Conservation (phyloP, 2,329 filamentous ascomycete species). For the Hypomyces rosellus region DNA sequence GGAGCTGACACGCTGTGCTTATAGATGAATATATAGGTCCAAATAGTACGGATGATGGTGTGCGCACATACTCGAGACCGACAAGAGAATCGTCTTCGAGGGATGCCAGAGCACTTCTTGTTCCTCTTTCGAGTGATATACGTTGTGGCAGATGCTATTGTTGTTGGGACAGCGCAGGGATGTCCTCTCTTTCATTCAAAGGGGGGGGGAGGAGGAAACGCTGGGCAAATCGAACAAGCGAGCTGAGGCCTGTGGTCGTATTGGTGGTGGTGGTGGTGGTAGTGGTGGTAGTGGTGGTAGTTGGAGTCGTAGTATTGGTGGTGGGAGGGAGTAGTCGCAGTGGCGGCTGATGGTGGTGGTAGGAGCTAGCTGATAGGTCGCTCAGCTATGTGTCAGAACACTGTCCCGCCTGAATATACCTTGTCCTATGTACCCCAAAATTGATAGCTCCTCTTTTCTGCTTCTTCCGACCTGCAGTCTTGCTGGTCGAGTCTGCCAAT, state of each 20-base stretch:
- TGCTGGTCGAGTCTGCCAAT: background rate
- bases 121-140: too few relatives aligned
- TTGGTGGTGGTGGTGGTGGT: background rate
- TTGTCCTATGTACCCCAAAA: too few relatives aligned
- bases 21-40: too few relatives aligned
- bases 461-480: background rate
- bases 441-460: background rate
- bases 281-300: background rate
- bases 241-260: conserved; percentile 7
- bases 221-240: background rate
- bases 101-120: too few relatives aligned
- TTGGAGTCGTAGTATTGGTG: background rate
- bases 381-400: conserved; percentile 6
- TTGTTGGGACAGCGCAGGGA: too few relatives aligned
- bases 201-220: background rate
- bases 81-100: too few relatives aligned
- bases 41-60: too few relatives aligned
- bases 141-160: too few relatives aligned
- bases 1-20: too few relatives aligned
- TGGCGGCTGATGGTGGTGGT: conserved; percentile 9
- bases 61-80: too few relatives aligned
- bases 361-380: conserved; percentile 10
- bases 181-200: too few relatives aligned
- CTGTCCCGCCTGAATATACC: background rate
- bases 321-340: conserved; percentile 1